Evolutionary conservation across 768 basidiomycete genomes (phyloP).

Genomic region (Leucogyrophana mollusca): DNA sequence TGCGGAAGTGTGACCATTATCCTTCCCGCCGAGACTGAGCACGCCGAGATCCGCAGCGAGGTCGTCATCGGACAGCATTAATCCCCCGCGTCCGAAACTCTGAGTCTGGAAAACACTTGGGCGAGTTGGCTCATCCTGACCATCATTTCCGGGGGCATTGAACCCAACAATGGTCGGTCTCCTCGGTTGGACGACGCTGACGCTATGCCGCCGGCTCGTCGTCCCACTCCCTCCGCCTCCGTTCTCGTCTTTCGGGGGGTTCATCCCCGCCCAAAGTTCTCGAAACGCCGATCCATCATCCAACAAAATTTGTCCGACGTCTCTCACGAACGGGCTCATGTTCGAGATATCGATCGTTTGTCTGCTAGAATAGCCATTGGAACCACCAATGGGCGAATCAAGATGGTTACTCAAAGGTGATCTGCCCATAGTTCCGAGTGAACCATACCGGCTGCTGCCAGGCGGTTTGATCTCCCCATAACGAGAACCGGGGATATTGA

Average conservation of each 20-base stretch:
- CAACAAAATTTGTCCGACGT: constrained; percentile 74
- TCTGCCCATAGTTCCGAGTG: constrained; percentile 53
- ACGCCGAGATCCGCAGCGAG: constrained; percentile 68
- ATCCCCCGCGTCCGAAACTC: constrained; percentile 49
- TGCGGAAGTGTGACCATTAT: constrained; percentile 37
- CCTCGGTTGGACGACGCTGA: constrained; percentile 78
- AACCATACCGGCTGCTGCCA: constrained; percentile 61
- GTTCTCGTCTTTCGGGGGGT: constrained; percentile 61
- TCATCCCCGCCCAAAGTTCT: constrained; percentile 74
- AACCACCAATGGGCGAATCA: constrained; percentile 45
- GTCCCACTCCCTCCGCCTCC: constrained; percentile 72
- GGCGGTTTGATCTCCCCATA: constrained; percentile 67
- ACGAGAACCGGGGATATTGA: constrained; percentile 51
- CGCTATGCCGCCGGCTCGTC: constrained; percentile 80
- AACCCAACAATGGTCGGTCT: constrained; percentile 68
- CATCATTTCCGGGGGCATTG: constrained; percentile 52
- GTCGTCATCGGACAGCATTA: constrained; percentile 78
- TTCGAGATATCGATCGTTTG: constrained; percentile 62
- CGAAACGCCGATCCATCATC: constrained; percentile 73
- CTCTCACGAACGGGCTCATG: constrained; percentile 83
- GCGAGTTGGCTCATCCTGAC: constrained; percentile 37
- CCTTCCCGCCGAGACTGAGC: constrained; percentile 49
- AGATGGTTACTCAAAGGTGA: constrained; percentile 53
- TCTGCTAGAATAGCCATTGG: constrained; percentile 46
- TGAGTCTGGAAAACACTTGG: constrained; percentile 31